Evolutionary conservation across 805 yeast genomes (phyloP), one percentile per base, ranked within the genome.

Genomic region (Pichia eremophila): DNA sequence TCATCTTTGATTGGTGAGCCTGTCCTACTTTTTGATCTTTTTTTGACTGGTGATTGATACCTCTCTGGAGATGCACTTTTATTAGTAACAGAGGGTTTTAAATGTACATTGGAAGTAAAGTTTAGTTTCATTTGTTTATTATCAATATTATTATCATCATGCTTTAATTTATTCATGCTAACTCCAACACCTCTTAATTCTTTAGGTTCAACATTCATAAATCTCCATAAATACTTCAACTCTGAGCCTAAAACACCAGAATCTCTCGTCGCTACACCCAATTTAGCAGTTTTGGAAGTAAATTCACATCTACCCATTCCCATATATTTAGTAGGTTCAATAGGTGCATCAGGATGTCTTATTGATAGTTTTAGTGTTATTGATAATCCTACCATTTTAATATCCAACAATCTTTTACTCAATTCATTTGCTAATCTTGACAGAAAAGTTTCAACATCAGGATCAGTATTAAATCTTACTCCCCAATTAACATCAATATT

Each of bases 401-500:
- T 55, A 17, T 67, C 70, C 2, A 63, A 51, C 47, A 89, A 58
- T 46, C 95, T 70, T 0, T 63, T 51, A 44, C 73, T 66, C 44
- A 93, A 58, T 57, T 88, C 96, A 31, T 65, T 63, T 0, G 83
- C 69, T 43, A 89, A 64, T 18, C 75, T 65, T 35, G 70, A 65
- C 10, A 87, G 58, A 57, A 91, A 93, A 5, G 47, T 54, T 51
- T 83, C 90, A 25, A 83, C 77, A 58, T 91, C 87, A 0, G 64
- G 61, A 31, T 74, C 68, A 0, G 67, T 68, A 32, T 78, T 75
- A 53, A 90, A 84, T 43, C 98, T 61, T 0, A 91, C 85, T 0
- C 96, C 98, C 83, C 88, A 91, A 52, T 88, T 86, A 28, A 91
- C 83, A 59, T 91, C 98, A 5, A 89, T 84, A 0, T 95, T 87